Evolutionary conservation across 2,329 filamentous ascomycete species (phyloP).

Genomic region (Rosellinia necatrix): DNA sequence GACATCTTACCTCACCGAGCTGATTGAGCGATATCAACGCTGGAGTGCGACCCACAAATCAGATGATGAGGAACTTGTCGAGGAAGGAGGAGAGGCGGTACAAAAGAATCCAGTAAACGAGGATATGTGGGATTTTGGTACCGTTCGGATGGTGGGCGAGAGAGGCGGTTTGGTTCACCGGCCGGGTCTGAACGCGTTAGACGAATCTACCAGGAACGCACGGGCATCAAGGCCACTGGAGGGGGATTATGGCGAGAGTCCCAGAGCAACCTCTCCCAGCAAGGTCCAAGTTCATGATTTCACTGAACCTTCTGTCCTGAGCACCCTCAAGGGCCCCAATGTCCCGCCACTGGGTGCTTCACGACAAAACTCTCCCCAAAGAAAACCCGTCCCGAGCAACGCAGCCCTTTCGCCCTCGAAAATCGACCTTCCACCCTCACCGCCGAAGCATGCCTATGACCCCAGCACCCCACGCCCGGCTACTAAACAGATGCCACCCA

Average conservation of each 20-base stretch:
- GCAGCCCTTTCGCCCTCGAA: conserved; percentile 59
- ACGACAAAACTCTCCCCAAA: conserved; percentile 64
- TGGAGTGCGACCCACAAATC: conserved; percentile 84
- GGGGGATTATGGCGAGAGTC: conserved; percentile 57
- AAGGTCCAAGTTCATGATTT: conserved; percentile 55
- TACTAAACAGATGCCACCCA: conserved; percentile 53
- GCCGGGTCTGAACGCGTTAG: conserved; percentile 71
- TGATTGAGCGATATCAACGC: conserved; percentile 87
- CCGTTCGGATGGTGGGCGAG: conserved; percentile 78
- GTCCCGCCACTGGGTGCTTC: conserved; percentile 52
- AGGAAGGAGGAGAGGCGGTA: conserved; percentile 59
- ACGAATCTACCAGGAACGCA: conserved; percentile 79
- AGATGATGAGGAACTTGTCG: conserved; percentile 68
- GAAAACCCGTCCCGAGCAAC: conserved; percentile 53
- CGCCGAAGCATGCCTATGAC: conserved; percentile 51
- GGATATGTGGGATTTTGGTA: conserved; percentile 98
- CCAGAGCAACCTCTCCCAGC: conserved; percentile 55
- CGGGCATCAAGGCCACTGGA: conserved; percentile 62
- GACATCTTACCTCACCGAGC: conserved; percentile 92
- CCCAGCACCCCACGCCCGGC: conserved; percentile 52
- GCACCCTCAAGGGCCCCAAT: conserved; percentile 59
- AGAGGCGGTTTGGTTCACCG: conserved; percentile 61
- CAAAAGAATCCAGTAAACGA: conserved; percentile 68
- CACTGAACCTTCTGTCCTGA: conserved; percentile 48
- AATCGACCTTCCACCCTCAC: conserved; percentile 64